Conservation (phyloP, 441 rosid species). For the Populus hybrid region DNA sequence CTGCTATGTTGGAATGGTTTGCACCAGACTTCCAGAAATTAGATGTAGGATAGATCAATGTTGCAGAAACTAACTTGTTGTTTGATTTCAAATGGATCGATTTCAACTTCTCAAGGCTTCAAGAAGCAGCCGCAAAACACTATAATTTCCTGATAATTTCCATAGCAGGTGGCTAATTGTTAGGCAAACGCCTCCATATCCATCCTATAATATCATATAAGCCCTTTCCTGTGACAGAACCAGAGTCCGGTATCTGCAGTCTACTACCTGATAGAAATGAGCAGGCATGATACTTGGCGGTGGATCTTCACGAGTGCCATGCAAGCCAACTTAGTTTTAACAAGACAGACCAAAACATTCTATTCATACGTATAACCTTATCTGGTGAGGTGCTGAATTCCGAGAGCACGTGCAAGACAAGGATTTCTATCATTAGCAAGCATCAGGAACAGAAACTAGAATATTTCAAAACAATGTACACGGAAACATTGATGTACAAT, state of each 20-base stretch:
- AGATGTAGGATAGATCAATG: neutral
- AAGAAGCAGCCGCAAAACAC: neutral
- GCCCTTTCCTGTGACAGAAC: neutral
- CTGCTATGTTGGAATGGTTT: neutral
- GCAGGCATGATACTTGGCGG: neutral
- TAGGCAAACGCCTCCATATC: neutral
- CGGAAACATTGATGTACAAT: neutral
- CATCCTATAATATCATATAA: neutral
- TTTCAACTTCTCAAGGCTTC: neutral
- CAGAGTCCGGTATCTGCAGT: neutral
- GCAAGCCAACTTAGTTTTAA: neutral
- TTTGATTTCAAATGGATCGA: neutral
- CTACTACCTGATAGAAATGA: neutral
- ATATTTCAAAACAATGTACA: neutral
- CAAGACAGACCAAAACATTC: neutral
- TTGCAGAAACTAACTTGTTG: neutral
- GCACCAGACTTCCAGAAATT: neutral
- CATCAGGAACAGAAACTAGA: neutral
- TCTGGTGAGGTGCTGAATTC: neutral
- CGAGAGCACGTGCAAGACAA: neutral
- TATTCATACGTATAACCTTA: neutral
- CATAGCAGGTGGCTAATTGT: neutral
- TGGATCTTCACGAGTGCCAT: neutral
- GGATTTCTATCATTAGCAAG: neutral
- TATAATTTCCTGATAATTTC: neutral